phyloP scores from a whole-genome alignment of 2,329 filamentous ascomycete genomes.

The Penicillium sp. region DNA sequence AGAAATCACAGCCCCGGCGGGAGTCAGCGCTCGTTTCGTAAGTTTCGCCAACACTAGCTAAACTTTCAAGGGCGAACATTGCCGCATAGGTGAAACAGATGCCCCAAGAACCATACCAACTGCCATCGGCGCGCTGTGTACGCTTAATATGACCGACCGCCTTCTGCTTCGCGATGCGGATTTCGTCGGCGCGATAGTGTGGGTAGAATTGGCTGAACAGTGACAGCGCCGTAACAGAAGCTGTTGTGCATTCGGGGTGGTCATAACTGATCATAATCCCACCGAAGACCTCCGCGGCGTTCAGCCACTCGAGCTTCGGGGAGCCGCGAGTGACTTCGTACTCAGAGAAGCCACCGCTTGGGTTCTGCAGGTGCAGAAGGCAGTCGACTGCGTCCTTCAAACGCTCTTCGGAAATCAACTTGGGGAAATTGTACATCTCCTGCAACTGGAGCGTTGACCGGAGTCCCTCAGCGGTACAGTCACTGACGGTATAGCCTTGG shows the following conservation, averaged over 20 bases:
- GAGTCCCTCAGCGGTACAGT: slow-evolving; percentile 87
- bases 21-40: slow-evolving; percentile 70
- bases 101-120: slow-evolving; percentile 97
- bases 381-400: slow-evolving; percentile 88
- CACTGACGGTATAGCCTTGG: slow-evolving; percentile 92
- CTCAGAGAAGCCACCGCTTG: slow-evolving; percentile 78
- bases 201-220: slow-evolving; percentile 80
- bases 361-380: slow-evolving; percentile 84
- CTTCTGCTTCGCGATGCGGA: slow-evolving; percentile 65
- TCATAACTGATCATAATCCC: slow-evolving; percentile 98
- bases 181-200: slow-evolving; percentile 71
- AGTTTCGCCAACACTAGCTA: slow-evolving; percentile 75
- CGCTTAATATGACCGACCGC: slow-evolving; percentile 80
- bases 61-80: slow-evolving; percentile 91
- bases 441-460: slow-evolving; percentile 85
- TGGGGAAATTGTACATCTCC: slow-evolving; percentile 68
- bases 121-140: slow-evolving; percentile 74
- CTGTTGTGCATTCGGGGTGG: slow-evolving; percentile 96
- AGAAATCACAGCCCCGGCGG: slow-evolving; percentile 75
- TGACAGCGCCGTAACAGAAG: slow-evolving; percentile 80
- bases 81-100: slow-evolving; percentile 97
- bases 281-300: slow-evolving; percentile 94
- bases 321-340: slow-evolving; percentile 83
- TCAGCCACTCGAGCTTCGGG: slow-evolving; percentile 75
- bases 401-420: slow-evolving; percentile 68